phyloP scores from a whole-genome alignment of 176 grass and related monocot species.

The Phoenix dactylifera region DNA sequence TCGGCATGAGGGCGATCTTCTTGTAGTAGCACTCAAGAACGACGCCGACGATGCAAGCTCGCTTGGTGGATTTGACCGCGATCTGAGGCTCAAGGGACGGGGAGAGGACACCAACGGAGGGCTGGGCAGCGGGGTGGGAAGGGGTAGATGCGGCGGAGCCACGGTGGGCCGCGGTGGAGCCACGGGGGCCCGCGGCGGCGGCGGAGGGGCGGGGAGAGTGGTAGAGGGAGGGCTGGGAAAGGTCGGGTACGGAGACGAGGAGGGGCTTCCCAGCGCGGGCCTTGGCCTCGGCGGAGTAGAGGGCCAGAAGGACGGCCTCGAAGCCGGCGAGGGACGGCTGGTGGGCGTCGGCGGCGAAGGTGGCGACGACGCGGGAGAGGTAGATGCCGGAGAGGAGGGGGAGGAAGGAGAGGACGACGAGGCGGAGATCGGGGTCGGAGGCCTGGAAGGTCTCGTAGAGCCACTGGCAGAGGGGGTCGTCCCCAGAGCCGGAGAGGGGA shows the following conservation, averaged over 20 bases:
- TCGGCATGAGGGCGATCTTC: constrained; percentile 77
- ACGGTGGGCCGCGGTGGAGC: constrained; percentile 37
- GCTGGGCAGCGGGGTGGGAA: constrained; percentile 25
- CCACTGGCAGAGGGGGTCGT: constrained; percentile 86
- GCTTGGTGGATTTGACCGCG: constrained; percentile 88
- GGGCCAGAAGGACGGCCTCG: constrained; percentile 87
- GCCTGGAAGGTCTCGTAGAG: constrained; percentile 92
- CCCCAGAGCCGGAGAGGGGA: constrained; percentile 51
- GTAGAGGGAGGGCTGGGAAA: constrained; percentile 28
- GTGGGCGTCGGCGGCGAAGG: constrained; percentile 19
- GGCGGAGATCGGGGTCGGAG: constrained; percentile 80
- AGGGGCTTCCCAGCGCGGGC: constrained; percentile 67
- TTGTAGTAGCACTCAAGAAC: constrained; percentile 71
- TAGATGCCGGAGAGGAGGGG: constrained; percentile 83
- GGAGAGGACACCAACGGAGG: constrained; percentile 58
- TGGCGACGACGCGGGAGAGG: constrained; percentile 58
- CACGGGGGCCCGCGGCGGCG: neutral
- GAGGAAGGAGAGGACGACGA: constrained; percentile 74
- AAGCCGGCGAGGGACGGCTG: constrained; percentile 57
- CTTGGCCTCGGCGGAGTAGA: constrained; percentile 82
- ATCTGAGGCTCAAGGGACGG: constrained; percentile 77
- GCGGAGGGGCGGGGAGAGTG: constrained; percentile 15
- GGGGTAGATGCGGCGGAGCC: constrained; percentile 34
- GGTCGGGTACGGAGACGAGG: constrained; percentile 78
- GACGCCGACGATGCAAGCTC: constrained; percentile 64